A percentile compares a stretch with the other conserved stretches of the same genome.
These are phyloP conservation scores for Backusella parvicylindrica DNA, from an alignment of 192 early-diverging fungal genomes.

Conservation along the genomic window DNA sequence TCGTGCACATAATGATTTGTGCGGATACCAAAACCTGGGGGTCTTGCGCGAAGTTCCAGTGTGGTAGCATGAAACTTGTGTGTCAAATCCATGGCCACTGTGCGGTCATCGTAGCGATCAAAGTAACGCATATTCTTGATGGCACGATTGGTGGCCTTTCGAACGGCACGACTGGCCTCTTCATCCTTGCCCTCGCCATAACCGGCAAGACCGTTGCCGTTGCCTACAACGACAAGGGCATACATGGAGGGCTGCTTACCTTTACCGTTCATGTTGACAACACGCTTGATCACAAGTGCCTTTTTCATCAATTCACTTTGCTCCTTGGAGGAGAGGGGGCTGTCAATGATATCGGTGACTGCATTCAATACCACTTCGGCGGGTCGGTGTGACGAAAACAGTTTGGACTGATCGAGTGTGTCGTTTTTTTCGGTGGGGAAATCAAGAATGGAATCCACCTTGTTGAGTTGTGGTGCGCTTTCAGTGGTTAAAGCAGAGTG, in stretches of 20 bases:
- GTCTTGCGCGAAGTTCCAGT: conserved; percentile 74
- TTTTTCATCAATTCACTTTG: conserved; percentile 63
- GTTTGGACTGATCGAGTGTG: conserved; percentile 26
- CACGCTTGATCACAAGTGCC: conserved; percentile 69
- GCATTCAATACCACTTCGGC: conserved; percentile 27
- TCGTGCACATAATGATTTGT: conserved; percentile 93
- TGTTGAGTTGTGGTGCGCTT: conserved; percentile 21
- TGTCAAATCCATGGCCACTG: conserved; percentile 82
- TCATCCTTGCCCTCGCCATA: conserved; percentile 89
- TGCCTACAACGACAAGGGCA: conserved; percentile 93
- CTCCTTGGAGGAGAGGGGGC: conserved; percentile 48
- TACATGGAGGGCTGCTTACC: conserved; percentile 83
- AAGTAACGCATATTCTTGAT: conserved; percentile 84
- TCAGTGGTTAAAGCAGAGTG: conserved; percentile 7
- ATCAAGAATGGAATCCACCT: conserved; percentile 31
- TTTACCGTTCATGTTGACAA: conserved; percentile 74
- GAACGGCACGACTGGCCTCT: conserved; percentile 75
- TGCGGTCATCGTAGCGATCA: conserved; percentile 91
- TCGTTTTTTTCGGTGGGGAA: conserved; percentile 17
- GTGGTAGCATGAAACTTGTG: conserved; percentile 89
- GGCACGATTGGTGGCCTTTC: conserved; percentile 84
- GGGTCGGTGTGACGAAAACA: conserved; percentile 27
- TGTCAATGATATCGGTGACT: conserved; percentile 29
- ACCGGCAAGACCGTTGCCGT: conserved; percentile 87
- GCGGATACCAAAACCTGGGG: conserved; percentile 94